A percentile compares a stretch with the other conserved stretches of the same genome.
phyloP scores from a whole-genome alignment of 2,329 filamentous ascomycete genomes.

The Fusarium albosuccineum region DNA sequence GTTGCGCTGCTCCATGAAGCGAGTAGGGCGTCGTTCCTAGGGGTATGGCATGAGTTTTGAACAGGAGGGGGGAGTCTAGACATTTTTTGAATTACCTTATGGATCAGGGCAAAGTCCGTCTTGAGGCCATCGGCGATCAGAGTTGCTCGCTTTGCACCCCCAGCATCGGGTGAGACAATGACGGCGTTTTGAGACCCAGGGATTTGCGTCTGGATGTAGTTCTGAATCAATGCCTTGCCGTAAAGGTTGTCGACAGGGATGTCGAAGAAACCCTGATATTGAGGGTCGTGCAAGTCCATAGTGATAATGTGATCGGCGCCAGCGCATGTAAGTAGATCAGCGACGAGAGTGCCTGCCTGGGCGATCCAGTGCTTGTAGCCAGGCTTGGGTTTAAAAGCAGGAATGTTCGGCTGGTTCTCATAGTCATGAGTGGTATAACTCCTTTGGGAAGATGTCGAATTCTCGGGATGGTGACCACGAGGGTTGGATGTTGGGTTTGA shows the following conservation, averaged over 20 bases:
- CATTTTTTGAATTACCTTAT: conserved; percentile 74
- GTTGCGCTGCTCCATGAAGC: conserved; percentile 89
- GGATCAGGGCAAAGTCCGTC: conserved; percentile 96
- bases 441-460: conserved; percentile 58
- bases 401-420: conserved; percentile 68
- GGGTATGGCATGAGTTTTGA: conserved; percentile 49
- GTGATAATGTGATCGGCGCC: conserved; percentile 98
- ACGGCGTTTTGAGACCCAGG: conserved; percentile 88
- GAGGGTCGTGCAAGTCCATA: conserved; percentile 95
- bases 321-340: conserved; percentile 93
- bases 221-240: conserved; percentile 79
- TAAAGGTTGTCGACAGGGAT: conserved; percentile 99
- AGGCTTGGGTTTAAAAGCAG: conserved; percentile 80
- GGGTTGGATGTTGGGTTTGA: conserved; percentile 52
- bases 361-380: conserved; percentile 99
- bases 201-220: conserved; percentile 83
- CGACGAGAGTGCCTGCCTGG: conserved; percentile 93
- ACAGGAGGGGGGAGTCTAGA: conserved; percentile 49
- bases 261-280: conserved; percentile 99
- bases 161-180: conserved; percentile 95
- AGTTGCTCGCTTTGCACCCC: conserved; percentile 95
- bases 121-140: conserved; percentile 93
- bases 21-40: conserved; percentile 88
- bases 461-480: conserved; percentile 55
- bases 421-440: conserved; percentile 75